Base-by-base conservation (phyloP, 371 early-diverging fungal species). In the Chytridium lagenaria region DNA sequence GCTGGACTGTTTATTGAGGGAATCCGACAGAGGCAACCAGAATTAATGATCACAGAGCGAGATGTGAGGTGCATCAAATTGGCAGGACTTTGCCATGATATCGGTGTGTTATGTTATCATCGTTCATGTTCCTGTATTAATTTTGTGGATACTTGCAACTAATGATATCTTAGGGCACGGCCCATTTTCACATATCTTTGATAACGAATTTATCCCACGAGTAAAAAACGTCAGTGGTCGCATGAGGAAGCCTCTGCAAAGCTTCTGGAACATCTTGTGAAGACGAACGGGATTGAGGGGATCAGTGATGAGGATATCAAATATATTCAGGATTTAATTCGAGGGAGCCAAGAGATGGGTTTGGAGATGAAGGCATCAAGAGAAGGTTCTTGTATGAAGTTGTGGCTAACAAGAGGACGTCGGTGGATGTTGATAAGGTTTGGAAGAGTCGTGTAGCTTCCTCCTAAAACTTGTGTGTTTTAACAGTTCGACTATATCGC, bases 121-220 rank as follows among this genome's bases (percentile, higher is more conserved):
- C 12, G 55, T 10, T 55, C 16, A 7, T 7, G 26, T 28, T 55
- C 16, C 10, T 55, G 10, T 16, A n/a, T n/a, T n/a, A n/a, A n/a
- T n/a, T n/a, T n/a, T n/a, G n/a, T n/a, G n/a, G n/a, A n/a, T n/a
- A n/a, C n/a, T n/a, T n/a, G n/a, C n/a, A n/a, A n/a, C n/a, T n/a
- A n/a, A n/a, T n/a, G n/a, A n/a, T n/a, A n/a, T 28, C 10, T 23
- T 55, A 55, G 55, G 55, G n/a, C 80, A 97, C 81, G 98, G 98
- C 1, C 97, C 98, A 0, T 97, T 92, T 80, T 93, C 93, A 73
- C 98, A 98, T 80, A 83, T 96, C 16, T 98, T 98, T 85, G 98
- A 98, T 76, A 89, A 87, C 72, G 87, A 83, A 66, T 92, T 98
- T 74, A 92, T 98, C 77, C 92, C 91, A 28, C 74, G 77, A 3